phyloP scores from a whole-genome alignment of 1,139 yeast species.

The Yamadazyma friedrichii region DNA sequence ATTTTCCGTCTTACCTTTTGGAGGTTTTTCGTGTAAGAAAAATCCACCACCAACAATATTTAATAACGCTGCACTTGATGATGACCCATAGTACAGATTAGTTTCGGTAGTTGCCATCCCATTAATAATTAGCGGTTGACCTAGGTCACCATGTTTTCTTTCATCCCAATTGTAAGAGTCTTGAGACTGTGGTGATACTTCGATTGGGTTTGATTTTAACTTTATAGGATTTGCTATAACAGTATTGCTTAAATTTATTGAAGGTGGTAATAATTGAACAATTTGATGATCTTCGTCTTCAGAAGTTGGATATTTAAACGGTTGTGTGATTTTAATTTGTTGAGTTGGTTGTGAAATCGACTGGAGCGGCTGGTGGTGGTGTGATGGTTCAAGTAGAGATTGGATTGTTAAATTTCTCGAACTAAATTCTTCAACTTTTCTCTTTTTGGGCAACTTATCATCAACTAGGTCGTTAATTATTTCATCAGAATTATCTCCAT shows the following conservation, averaged over 20 bases:
- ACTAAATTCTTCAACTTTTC: conserved; percentile 2
- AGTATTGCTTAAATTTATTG: conserved; percentile 3
- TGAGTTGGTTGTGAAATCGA: no score
- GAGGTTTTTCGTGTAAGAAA: conserved; percentile 12
- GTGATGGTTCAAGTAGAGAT: no score
- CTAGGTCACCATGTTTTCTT: conserved; percentile 15
- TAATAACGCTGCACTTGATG: conserved; percentile 20
- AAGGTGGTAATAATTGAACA: conserved; percentile 11
- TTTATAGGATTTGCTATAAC: not conserved
- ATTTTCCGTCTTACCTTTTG: conserved; percentile 1
- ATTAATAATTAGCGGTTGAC: conserved; percentile 15
- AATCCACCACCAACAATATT: conserved; percentile 19
- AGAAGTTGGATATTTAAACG: not conserved
- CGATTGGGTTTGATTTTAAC: conserved; percentile 3
- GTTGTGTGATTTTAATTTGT: no score
- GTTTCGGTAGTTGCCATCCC: conserved; percentile 22
- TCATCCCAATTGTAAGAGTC: conserved; percentile 18
- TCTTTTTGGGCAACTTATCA: conserved; percentile 1
- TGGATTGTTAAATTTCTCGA: conserved; percentile 1
- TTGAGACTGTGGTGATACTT: conserved; percentile 13
- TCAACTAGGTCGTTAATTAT: conserved; percentile 5
- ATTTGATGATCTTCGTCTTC: conserved; percentile 8
- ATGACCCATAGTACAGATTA: conserved; percentile 19
- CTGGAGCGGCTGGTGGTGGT: not conserved
- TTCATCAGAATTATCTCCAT: conserved; percentile 16